phyloP scores from a whole-genome alignment of 148 eudicot species.

The Limonium bicolor region DNA sequence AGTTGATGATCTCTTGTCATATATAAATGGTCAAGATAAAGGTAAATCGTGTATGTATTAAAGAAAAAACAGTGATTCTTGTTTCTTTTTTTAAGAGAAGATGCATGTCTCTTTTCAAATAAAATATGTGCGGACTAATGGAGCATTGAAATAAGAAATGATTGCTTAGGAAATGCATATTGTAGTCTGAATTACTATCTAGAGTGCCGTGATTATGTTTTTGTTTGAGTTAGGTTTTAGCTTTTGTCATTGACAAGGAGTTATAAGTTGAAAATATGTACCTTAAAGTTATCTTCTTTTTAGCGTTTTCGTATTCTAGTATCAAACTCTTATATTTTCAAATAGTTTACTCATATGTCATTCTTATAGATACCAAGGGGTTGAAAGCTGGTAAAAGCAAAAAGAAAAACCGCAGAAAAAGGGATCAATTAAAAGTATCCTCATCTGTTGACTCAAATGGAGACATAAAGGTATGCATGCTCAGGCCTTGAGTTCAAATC shows the following conservation, averaged over 20 bases:
- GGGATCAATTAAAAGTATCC: conserved; percentile 24
- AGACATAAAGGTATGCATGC: conserved; percentile 23
- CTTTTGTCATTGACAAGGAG: too few relatives aligned
- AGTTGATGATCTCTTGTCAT: conserved; percentile 71
- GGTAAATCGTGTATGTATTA: conserved; percentile 15
- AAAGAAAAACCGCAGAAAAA: conserved; percentile 66
- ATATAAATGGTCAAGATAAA: conserved; percentile 61
- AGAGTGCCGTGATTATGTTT: too few relatives aligned
- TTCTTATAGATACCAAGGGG: conserved; percentile 43
- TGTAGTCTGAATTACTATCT: too few relatives aligned
- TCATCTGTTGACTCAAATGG: conserved; percentile 24
- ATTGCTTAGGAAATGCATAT: too few relatives aligned
- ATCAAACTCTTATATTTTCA: background rate
- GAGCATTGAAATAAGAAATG: background rate
- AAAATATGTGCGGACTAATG: background rate
- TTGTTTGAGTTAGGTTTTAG: too few relatives aligned
- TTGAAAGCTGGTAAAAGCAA: conserved; percentile 36
- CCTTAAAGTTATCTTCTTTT: too few relatives aligned
- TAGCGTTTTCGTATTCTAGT: too few relatives aligned
- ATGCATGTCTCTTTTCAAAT: background rate
- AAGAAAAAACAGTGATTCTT: background rate
- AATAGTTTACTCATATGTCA: background rate
- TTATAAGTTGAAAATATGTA: too few relatives aligned
- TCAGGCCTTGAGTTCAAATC: conserved; percentile 10
- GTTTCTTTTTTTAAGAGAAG: background rate